Evolutionary conservation across 305 asterid genomes (phyloP).

Genomic region (Striga hermonthica): DNA sequence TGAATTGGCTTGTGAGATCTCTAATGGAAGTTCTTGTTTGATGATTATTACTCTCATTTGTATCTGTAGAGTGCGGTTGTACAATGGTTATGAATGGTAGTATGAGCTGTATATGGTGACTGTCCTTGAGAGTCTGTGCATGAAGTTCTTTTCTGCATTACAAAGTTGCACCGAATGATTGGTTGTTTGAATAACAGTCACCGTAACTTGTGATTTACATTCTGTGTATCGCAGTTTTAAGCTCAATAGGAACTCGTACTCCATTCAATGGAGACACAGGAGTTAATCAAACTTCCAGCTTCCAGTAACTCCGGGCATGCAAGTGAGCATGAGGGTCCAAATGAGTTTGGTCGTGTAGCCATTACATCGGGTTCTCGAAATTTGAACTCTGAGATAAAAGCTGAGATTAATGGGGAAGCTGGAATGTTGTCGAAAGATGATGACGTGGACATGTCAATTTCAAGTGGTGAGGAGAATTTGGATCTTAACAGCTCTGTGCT

Average conservation of each 20-base stretch:
- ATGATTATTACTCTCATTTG: conserved; percentile 1
- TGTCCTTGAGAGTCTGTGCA: conserved; percentile 17
- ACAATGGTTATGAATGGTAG: neutral
- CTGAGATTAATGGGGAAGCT: conserved; percentile 37
- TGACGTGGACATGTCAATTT: conserved; percentile 21
- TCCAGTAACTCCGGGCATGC: conserved; percentile 44
- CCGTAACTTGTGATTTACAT: neutral
- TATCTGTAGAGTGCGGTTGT: neutral
- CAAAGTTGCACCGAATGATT: neutral
- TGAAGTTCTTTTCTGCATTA: conserved; percentile 2
- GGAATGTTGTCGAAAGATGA: conserved; percentile 22
- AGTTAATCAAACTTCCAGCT: conserved; percentile 44
- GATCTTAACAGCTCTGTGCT: conserved; percentile 29
- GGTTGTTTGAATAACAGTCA: conserved; percentile 5
- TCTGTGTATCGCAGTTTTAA: conserved; percentile 24
- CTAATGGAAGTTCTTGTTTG: conserved; percentile 3
- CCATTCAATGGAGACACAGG: conserved; percentile 54
- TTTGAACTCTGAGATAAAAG: conserved; percentile 36
- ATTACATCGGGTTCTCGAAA: conserved; percentile 32
- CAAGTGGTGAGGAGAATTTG: conserved; percentile 37
- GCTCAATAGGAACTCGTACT: conserved; percentile 19
- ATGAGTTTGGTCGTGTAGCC: conserved; percentile 36
- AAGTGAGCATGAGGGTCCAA: conserved; percentile 36
- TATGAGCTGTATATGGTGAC: neutral
- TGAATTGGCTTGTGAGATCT: conserved; percentile 1